phyloP scores from a whole-genome alignment of 202 grass and related monocot genomes.

The Eragrostis tef region DNA sequence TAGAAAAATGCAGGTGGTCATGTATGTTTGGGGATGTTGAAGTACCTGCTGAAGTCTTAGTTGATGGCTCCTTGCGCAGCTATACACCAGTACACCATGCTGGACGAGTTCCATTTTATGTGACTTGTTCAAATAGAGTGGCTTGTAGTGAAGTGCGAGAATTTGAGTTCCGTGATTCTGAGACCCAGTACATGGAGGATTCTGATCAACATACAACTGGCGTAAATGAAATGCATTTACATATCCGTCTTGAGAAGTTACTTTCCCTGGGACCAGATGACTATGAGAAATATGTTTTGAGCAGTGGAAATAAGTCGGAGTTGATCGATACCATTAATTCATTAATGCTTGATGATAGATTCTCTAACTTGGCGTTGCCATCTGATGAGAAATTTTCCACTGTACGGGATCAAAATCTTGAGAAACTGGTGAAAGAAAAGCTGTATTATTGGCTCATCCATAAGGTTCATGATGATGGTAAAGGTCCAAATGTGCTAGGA shows the following conservation, averaged over 20 bases:
- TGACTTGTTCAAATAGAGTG: slow-evolving; percentile 92
- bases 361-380: slow-evolving; percentile 43
- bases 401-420: slow-evolving; percentile 60
- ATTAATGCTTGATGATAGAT: slow-evolving; percentile 74
- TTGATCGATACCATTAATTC: slow-evolving; percentile 73
- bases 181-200: slow-evolving; percentile 60
- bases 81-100: slow-evolving; percentile 72
- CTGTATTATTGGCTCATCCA: slow-evolving; percentile 80
- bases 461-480: slow-evolving; percentile 82
- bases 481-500: slow-evolving; percentile 90
- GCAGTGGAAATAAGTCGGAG: slow-evolving; percentile 59
- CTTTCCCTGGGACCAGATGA: slow-evolving; percentile 69
- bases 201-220: slow-evolving; percentile 52
- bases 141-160: slow-evolving; percentile 97
- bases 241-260: slow-evolving; percentile 86
- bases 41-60: slow-evolving; percentile 81
- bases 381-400: slow-evolving; percentile 52
- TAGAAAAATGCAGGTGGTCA: slow-evolving; percentile 87
- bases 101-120: slow-evolving; percentile 86
- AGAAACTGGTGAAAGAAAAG: slow-evolving; percentile 85
- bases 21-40: slow-evolving; percentile 98
- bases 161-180: slow-evolving; percentile 74
- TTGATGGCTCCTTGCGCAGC: slow-evolving; percentile 80
- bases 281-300: slow-evolving; percentile 55
- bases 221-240: slow-evolving; percentile 88